These are phyloP conservation scores for Diphasiastrum complanatum DNA, from an alignment of 83 land plant genomes.

Conservation along the genomic window DNA sequence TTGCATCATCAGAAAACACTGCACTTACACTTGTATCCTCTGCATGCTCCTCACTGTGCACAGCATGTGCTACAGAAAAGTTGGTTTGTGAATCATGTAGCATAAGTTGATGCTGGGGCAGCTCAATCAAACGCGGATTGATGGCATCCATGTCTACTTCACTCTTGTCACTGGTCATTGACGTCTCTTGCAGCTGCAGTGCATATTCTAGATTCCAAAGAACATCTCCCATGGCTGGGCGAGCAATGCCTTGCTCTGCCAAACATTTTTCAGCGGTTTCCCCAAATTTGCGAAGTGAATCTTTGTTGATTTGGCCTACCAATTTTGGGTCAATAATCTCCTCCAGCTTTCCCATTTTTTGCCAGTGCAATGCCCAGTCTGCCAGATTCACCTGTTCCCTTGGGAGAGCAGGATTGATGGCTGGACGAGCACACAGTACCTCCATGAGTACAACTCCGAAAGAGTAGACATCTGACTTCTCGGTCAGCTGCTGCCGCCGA, in stretches of 20 bases:
- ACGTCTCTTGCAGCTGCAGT: slow-evolving; percentile 72
- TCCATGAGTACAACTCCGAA: slow-evolving; percentile 83
- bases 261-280: slow-evolving; percentile 74
- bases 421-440: slow-evolving; percentile 67
- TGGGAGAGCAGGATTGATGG: slow-evolving; percentile 65
- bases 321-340: slow-evolving; percentile 56
- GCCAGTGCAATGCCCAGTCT: slow-evolving; percentile 79
- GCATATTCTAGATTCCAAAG: slow-evolving; percentile 77
- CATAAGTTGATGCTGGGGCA: not conserved
- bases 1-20: slow-evolving; percentile 49
- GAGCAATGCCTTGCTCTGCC: slow-evolving; percentile 66
- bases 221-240: slow-evolving; percentile 85
- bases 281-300: slow-evolving; percentile 60
- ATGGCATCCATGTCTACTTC: slow-evolving; percentile 36
- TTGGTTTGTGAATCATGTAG: not conserved
- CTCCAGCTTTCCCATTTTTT: slow-evolving; percentile 68
- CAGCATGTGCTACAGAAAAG: slow-evolving; percentile 45
- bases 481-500: slow-evolving; percentile 69
- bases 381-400: slow-evolving; percentile 68
- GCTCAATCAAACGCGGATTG: slow-evolving; percentile 21
- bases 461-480: slow-evolving; percentile 74
- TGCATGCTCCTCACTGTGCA: slow-evolving; percentile 31
- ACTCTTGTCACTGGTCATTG: slow-evolving; percentile 47
- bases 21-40: slow-evolving; percentile 39
- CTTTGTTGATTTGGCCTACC: slow-evolving; percentile 42